These are phyloP conservation scores for Penicillium sp. DNA, from an alignment of 2,329 filamentous ascomycete genomes.

Conservation along the genomic window DNA sequence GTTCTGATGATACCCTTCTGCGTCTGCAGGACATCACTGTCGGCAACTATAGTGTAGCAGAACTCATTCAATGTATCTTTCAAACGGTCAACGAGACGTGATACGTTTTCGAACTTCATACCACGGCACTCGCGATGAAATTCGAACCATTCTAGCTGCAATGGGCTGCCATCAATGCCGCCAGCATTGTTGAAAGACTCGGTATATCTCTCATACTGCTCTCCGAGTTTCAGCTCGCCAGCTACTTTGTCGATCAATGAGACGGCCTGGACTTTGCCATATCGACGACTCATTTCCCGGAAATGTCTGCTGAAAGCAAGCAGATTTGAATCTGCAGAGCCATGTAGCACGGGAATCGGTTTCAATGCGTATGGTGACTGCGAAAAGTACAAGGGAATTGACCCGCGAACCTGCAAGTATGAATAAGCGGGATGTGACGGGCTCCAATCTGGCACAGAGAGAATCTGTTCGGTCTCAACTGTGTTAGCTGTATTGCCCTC, in stretches of 20 bases:
- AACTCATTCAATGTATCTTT: conserved; percentile 67
- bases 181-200: conserved; percentile 66
- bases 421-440: conserved; percentile 68
- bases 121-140: conserved; percentile 90
- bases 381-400: conserved; percentile 92
- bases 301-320: conserved; percentile 80
- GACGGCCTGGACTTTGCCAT: conserved; percentile 75
- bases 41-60: conserved; percentile 67
- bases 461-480: conserved; percentile 93
- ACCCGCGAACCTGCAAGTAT: conserved; percentile 84
- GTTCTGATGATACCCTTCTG: conserved; percentile 84
- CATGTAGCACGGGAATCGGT: conserved; percentile 77
- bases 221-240: conserved; percentile 76
- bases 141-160: conserved; percentile 94
- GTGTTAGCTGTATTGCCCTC: conserved; percentile 84
- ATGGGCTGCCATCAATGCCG: conserved; percentile 50
- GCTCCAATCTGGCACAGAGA: conserved; percentile 71
- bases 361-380: conserved; percentile 94
- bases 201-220: conserved; percentile 71
- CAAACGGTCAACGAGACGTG: conserved; percentile 71
- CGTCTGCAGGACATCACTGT: conserved; percentile 42
- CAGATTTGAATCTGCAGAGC: conserved; percentile 77
- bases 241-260: conserved; percentile 89
- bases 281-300: conserved; percentile 64
- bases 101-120: conserved; percentile 98